These are phyloP conservation scores for Urochloa ruziziensis DNA, from an alignment of 176 grass and related monocot species.

Conservation along the genomic window DNA sequence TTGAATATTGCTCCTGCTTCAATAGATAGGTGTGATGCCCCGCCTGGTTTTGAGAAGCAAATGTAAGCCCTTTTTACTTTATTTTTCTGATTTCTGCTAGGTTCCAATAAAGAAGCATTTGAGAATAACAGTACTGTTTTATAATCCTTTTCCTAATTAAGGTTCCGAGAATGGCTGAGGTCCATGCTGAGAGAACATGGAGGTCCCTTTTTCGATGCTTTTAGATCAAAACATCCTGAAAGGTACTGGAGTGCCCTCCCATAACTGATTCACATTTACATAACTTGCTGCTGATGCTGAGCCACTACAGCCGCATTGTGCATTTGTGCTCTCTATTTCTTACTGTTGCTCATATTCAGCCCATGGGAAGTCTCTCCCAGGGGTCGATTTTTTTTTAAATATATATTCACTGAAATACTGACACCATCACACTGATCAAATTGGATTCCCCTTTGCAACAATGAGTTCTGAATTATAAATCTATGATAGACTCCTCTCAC, in stretches of 20 bases:
- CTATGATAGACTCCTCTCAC: neutral
- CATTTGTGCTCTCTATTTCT: slow-evolving; percentile 5
- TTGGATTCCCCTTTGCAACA: neutral
- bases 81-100: neutral
- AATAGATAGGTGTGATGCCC: slow-evolving; percentile 81
- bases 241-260: slow-evolving; percentile 48
- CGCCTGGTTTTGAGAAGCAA: slow-evolving; percentile 85
- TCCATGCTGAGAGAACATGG: slow-evolving; percentile 72
- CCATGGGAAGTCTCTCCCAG: neutral
- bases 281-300: neutral
- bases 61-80: slow-evolving; percentile 50
- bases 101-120: neutral
- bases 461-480: neutral
- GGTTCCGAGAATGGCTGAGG: slow-evolving; percentile 90
- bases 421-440: neutral
- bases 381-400: neutral
- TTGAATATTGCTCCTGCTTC: slow-evolving; percentile 95
- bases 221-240: slow-evolving; percentile 84
- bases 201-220: slow-evolving; percentile 87
- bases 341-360: slow-evolving; percentile 15
- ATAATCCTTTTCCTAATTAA: slow-evolving; percentile 30
- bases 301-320: neutral
- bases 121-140: neutral
- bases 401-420: neutral
- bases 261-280: slow-evolving; percentile 6